These are phyloP conservation scores for Fusarium pseudoanthophilum DNA, from an alignment of 2,329 filamentous ascomycete genomes.

Conservation along the genomic window DNA sequence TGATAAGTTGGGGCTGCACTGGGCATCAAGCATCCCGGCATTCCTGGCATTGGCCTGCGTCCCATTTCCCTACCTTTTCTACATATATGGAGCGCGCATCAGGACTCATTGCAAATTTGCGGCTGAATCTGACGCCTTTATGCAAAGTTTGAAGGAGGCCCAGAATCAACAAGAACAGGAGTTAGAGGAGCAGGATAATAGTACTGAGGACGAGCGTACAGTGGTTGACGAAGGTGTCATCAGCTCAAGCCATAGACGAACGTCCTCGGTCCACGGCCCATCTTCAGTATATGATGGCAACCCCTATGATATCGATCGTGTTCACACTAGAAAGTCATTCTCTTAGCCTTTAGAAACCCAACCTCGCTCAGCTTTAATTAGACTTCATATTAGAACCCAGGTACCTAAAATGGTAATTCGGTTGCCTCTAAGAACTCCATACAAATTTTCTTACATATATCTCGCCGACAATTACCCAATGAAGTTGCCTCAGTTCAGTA, in stretches of 20 bases:
- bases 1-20: neutral
- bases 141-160: neutral
- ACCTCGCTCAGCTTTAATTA: no score
- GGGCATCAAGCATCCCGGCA: neutral
- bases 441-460: rapidly evolving
- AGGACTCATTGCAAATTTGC: neutral
- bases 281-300: neutral
- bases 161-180: neutral
- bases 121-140: neutral
- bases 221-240: neutral
- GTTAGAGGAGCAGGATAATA: neutral
- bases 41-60: neutral
- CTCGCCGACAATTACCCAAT: neutral
- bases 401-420: rapidly evolving
- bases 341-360: neutral
- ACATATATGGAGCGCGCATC: neutral
- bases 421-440: rapidly evolving
- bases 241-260: neutral
- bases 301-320: neutral
- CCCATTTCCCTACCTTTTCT: neutral
- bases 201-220: neutral
- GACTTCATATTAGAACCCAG: neutral
- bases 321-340: neutral
- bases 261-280: neutral
- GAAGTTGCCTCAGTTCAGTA: neutral